Evolutionary conservation across 495 filamentous ascomycete species (phyloP).

Genomic region (Daldinia concentrica): DNA sequence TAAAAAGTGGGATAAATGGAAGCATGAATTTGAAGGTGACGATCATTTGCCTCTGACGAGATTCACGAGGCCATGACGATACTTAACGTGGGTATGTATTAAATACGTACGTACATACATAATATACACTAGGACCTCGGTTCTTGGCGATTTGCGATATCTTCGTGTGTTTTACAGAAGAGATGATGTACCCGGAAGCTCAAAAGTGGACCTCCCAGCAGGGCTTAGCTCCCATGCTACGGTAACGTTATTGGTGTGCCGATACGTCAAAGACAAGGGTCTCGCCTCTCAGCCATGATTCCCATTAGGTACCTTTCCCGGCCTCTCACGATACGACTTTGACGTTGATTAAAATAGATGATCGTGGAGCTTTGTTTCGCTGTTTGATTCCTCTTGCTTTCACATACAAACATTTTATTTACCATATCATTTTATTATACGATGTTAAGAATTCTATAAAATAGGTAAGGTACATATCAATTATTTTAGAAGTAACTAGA

Average conservation of each 20-base stretch:
- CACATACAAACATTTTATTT: not conserved
- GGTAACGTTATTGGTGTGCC: conserved; percentile 12
- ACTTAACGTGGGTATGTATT: not conserved
- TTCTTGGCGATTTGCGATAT: not conserved
- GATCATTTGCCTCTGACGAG: not conserved
- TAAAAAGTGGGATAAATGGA: not conserved
- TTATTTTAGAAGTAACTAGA: too few species aligned
- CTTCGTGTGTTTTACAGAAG: not conserved
- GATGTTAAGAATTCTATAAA: not conserved
- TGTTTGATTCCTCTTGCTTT: not conserved
- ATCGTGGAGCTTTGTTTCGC: not conserved
- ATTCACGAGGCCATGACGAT: not conserved
- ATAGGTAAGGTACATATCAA: too few species aligned
- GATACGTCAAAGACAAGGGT: not conserved
- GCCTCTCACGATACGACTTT: not conserved
- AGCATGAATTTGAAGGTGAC: not conserved
- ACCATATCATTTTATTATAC: not conserved
- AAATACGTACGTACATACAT: too few species aligned
- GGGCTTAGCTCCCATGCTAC: conserved; percentile 29
- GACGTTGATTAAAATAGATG: not conserved
- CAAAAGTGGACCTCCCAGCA: conserved; percentile 12
- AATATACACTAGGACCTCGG: not conserved
- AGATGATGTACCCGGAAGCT: not conserved
- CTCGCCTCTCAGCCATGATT: not conserved
- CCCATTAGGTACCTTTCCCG: too few species aligned